Evolutionary conservation across 106 monocot species (phyloP).

Genomic region (Allium sativum): DNA sequence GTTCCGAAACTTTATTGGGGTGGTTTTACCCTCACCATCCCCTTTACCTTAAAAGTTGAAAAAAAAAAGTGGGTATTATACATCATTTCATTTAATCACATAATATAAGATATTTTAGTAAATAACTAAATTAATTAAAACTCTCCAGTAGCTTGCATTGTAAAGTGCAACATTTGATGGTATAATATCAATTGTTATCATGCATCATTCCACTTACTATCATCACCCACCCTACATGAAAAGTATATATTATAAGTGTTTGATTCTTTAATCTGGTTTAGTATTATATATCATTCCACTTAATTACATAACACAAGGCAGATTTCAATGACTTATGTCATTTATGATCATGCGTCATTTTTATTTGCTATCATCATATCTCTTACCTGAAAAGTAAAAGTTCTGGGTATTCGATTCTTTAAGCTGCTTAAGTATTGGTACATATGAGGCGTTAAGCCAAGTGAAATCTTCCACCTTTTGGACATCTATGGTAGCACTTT

Average conservation of each 20-base stretch:
- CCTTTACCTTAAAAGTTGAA: constrained; percentile 5
- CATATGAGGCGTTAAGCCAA: constrained; percentile 28
- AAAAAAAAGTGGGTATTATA: background rate
- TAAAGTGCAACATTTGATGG: too few species aligned
- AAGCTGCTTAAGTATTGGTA: constrained; percentile 7
- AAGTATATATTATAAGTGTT: constrained; percentile 6
- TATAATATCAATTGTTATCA: too few species aligned
- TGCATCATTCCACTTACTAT: too few species aligned
- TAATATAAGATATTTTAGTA: too few species aligned
- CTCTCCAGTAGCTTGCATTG: too few species aligned
- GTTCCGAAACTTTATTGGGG: constrained; percentile 26
- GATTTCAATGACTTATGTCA: too few species aligned
- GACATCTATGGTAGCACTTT: constrained; percentile 18
- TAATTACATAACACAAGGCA: too few species aligned
- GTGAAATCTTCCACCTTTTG: constrained; percentile 28
- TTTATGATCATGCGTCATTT: too few species aligned
- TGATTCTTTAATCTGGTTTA: constrained; percentile 8
- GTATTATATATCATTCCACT: background rate
- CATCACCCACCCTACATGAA: background rate
- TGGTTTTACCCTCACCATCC: background rate
- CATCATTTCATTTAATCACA: too few species aligned
- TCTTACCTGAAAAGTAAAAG: constrained; percentile 7
- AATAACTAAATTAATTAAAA: too few species aligned
- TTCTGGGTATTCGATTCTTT: constrained; percentile 8
- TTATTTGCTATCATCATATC: background rate